Conservation (phyloP, 2,329 filamentous ascomycete species). For the Ascocoryne sarcoides region DNA sequence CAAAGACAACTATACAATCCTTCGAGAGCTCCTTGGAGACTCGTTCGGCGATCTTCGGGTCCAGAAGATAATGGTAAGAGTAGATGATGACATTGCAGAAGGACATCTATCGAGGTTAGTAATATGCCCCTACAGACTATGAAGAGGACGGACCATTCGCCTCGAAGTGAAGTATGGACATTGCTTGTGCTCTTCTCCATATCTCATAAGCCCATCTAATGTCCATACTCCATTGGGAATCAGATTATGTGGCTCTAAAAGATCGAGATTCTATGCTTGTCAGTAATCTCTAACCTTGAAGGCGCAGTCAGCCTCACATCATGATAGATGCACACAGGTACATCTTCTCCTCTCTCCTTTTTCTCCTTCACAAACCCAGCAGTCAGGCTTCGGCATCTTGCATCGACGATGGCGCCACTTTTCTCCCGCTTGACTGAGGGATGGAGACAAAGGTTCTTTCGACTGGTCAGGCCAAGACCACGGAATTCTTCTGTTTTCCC, state of each 20-base stretch:
- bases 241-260: slow-evolving; percentile 88
- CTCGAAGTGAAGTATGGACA: slow-evolving; percentile 95
- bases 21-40: slow-evolving; percentile 86
- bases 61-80: slow-evolving; percentile 95
- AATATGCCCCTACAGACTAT: not conserved
- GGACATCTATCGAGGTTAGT: slow-evolving; percentile 59
- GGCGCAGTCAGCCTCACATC: slow-evolving; percentile 48
- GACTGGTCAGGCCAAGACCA: slow-evolving; percentile 83
- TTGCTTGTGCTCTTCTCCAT: slow-evolving; percentile 92
- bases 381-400: slow-evolving; percentile 89
- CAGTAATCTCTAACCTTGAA: slow-evolving; percentile 11
- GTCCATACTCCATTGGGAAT: slow-evolving; percentile 95
- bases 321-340: slow-evolving; percentile 91
- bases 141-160: slow-evolving; percentile 60
- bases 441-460: slow-evolving; percentile 94
- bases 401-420: slow-evolving; percentile 87
- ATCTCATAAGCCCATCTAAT: slow-evolving; percentile 76
- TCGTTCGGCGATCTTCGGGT: slow-evolving; percentile 88
- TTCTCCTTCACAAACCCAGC: slow-evolving; percentile 97
- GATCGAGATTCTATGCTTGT: slow-evolving; percentile 67
- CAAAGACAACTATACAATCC: slow-evolving; percentile 97
- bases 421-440: slow-evolving; percentile 95
- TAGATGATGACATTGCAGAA: slow-evolving; percentile 99
- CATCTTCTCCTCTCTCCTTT: slow-evolving; percentile 88
- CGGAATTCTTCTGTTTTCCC: slow-evolving; percentile 88